Evolutionary conservation across 129 eudicot genomes (phyloP).

Genomic region (Saussurea involucrata): DNA sequence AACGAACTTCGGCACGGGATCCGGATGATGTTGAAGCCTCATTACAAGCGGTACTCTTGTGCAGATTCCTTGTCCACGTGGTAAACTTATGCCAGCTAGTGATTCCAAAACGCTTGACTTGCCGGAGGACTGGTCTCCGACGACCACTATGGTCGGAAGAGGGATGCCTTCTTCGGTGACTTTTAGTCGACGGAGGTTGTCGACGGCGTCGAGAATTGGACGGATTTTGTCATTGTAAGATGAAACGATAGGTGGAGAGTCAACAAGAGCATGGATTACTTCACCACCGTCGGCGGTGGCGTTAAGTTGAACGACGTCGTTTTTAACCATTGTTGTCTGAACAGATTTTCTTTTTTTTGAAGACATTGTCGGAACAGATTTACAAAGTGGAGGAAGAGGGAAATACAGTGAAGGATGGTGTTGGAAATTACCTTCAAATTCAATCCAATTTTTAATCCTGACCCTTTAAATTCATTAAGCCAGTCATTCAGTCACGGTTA

Average conservation of each 20-base stretch:
- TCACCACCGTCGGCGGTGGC: too few relatives aligned
- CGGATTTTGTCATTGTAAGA: neutral
- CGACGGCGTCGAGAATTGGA: neutral
- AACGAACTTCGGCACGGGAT: neutral
- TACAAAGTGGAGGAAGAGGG: too few relatives aligned
- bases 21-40: neutral
- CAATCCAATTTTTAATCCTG: too few relatives aligned
- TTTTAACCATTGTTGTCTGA: too few relatives aligned
- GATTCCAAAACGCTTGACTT: too few relatives aligned
- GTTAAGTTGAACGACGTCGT: neutral
- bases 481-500: too few relatives aligned
- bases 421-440: too few relatives aligned
- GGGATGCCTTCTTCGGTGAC: neutral
- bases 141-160: neutral
- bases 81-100: slow-evolving; percentile 32
- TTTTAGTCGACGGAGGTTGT: neutral
- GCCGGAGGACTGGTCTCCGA: slow-evolving; percentile 25
- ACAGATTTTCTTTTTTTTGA: too few relatives aligned
- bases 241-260: neutral
- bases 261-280: neutral
- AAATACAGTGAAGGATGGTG: too few relatives aligned
- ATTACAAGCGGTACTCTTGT: too few relatives aligned
- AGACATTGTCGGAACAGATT: too few relatives aligned
- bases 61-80: slow-evolving; percentile 17
- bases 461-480: too few relatives aligned